Evolutionary conservation across 495 filamentous ascomycete genomes (phyloP), one percentile per base, ranked within the genome.

Genomic region (Apodospora peruviana): DNA sequence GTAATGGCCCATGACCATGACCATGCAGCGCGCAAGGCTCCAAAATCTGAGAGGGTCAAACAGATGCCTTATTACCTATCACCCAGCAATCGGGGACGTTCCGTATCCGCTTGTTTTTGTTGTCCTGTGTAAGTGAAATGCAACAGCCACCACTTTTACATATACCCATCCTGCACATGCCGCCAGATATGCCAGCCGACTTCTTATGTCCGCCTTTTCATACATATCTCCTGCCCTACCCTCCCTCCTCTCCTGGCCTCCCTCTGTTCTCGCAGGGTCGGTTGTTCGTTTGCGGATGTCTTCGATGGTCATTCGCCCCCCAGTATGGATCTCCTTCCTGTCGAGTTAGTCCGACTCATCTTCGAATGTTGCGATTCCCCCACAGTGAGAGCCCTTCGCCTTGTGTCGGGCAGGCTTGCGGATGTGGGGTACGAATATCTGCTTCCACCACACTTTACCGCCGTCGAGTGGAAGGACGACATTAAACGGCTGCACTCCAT

Each of bases 291-390:
- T 23, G 27, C 29, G 36, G 45, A 35, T 25, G 34, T 17, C 34
- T 24, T 23, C 46, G 25, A 29, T 34, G 23, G 32, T 52, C 43
- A 44, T 51, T 38, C 45, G 19, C 27, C 32, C 29, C 5, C 46
- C 56, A 61, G 43, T 24, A 68, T 68, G 65, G 62, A 68, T 39
- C 47, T 38, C 44, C 62, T 74, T 37, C 72, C 72, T 10, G 70
- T 73, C 43, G 72, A 76, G 66, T 66, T 76, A 39, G 47, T 76
- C 34, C 62, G 66, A 50, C 69, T 73, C 58, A 64, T 76, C 54
- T 76, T 66, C 49, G 56, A 66, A 36, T 63, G 64, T 50, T 74
- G 71, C 57, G 72, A 73, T 41, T 47, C 49, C 17, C 43, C 61
- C 32, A 56, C 68, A 4, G 64, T 70, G 38, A 64, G 60, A 41